Conservation (phyloP, 2,329 filamentous ascomycete genomes). For the Waltergamsia citrina region DNA sequence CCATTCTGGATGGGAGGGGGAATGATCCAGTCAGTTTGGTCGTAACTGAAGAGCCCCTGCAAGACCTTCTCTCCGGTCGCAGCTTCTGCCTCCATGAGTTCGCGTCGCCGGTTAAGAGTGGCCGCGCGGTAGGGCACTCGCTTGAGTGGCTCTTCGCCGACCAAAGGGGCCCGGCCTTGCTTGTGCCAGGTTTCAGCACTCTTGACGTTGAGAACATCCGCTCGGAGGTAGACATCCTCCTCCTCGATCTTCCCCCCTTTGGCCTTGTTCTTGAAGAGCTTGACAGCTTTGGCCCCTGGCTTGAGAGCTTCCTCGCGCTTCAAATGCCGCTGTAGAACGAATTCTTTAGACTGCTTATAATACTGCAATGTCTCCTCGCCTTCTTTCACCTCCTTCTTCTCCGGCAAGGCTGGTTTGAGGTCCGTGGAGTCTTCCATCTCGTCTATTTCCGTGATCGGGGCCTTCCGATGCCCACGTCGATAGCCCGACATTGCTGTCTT, state of each 20-base stretch:
- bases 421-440: constrained; percentile 72
- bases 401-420: constrained; percentile 60
- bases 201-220: constrained; percentile 77
- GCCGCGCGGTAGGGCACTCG: constrained; percentile 84
- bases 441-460: constrained; percentile 60
- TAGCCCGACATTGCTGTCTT: constrained; percentile 71
- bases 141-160: constrained; percentile 70
- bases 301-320: constrained; percentile 85
- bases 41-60: constrained; percentile 74
- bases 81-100: constrained; percentile 77
- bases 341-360: constrained; percentile 80
- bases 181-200: constrained; percentile 97
- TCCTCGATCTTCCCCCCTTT: constrained; percentile 66
- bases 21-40: constrained; percentile 94
- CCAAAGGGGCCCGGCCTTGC: constrained; percentile 69
- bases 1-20: constrained; percentile 78
- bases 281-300: constrained; percentile 58
- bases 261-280: constrained; percentile 62
- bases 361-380: constrained; percentile 78
- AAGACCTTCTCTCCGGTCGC: constrained; percentile 73
- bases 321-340: constrained; percentile 75
- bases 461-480: constrained; percentile 32
- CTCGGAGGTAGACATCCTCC: constrained; percentile 72
- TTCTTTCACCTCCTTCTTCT: constrained; percentile 64
- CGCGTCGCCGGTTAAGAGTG: constrained; percentile 75